Evolutionary conservation across 768 basidiomycete genomes (phyloP), one percentile per base, ranked within the genome.

Genomic region (Lyophyllum atratum): DNA sequence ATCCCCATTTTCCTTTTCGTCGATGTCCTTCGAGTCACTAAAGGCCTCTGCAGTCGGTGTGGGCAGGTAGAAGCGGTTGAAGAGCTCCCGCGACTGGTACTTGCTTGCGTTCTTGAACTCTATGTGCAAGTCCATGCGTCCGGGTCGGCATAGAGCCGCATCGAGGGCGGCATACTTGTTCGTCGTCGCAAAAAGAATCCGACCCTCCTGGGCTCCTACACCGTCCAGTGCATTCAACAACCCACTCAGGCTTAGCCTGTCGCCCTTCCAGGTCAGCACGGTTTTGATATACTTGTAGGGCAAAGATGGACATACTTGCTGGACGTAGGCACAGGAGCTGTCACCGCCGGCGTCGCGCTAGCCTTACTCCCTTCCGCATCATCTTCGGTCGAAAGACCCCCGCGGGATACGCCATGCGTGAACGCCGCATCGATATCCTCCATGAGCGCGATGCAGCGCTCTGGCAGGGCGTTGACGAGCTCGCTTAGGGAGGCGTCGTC

Each of bases 381-480:
- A 17, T 54, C 45, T 4, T 48, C 54, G 8, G 49, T 10, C n/a
- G n/a, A n/a, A n/a, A 29, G 21, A 2, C 48, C 50, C 7, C 66
- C 64, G 9, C 72, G 68, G 17, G 65, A 72, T 24, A 75, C 49
- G 2, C 63, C 64, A 48, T 68, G 68, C 6, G 70, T 72, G 65
- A 88, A 85, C 1, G 85, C 84, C 0, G 83, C 87, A 58, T 90
- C 89, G 51, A 90, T 84, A 67, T 90, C 89, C 64, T 90, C 87
- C 79, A 90, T 86, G 19, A 90, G 75, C 15, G 84, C 79, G 47
- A 90, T 80, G 61, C 83, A 85, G 17, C 75, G 70, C 42, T 79
- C 74, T 0, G 86, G 86, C 1, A 87, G 71, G 9, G 69, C 71
- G 10, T 79, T 74, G 54, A 87, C 76, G 50, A 89, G 77, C 42